Conservation (phyloP, 768 basidiomycete species). For the Cyclocybe aegerita region DNA sequence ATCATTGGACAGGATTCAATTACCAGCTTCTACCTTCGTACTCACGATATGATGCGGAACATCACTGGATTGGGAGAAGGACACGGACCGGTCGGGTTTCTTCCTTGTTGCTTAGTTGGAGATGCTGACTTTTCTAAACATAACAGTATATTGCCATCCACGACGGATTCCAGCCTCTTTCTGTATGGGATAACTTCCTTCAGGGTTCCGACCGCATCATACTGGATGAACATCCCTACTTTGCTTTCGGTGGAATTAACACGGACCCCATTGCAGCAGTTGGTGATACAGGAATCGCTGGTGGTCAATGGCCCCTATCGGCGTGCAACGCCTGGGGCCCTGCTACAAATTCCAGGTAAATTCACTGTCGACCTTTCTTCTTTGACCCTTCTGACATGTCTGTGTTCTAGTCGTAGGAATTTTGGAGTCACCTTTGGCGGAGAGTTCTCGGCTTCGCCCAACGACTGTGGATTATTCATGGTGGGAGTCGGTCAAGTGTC, state of each 20-base stretch:
- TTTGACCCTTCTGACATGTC: constrained; percentile 16
- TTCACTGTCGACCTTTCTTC: constrained; percentile 20
- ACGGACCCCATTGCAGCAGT: constrained; percentile 29
- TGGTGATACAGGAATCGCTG: constrained; percentile 30
- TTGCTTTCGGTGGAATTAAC: constrained; percentile 51
- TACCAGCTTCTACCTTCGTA: constrained; percentile 56
- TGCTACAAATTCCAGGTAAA: constrained; percentile 49
- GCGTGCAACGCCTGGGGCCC: constrained; percentile 64
- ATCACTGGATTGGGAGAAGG: constrained; percentile 77
- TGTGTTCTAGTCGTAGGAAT: constrained; percentile 27
- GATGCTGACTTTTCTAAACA: neutral
- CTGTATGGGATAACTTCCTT: constrained; percentile 47
- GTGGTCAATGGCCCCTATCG: constrained; percentile 44
- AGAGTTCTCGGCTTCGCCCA: constrained; percentile 72
- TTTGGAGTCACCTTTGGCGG: constrained; percentile 78
- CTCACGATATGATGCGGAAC: constrained; percentile 59
- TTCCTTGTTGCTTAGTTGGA: neutral
- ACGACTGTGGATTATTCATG: constrained; percentile 52
- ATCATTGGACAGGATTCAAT: constrained; percentile 55
- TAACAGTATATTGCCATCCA: constrained; percentile 48
- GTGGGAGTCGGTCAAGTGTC: constrained; percentile 36
- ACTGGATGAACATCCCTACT: constrained; percentile 71
- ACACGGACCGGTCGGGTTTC: constrained; percentile 43
- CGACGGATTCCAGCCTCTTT: constrained; percentile 43
- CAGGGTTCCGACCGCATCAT: constrained; percentile 59